Base-by-base conservation (phyloP, 805 yeast species). In the Torulaspora delbrueckii region DNA sequence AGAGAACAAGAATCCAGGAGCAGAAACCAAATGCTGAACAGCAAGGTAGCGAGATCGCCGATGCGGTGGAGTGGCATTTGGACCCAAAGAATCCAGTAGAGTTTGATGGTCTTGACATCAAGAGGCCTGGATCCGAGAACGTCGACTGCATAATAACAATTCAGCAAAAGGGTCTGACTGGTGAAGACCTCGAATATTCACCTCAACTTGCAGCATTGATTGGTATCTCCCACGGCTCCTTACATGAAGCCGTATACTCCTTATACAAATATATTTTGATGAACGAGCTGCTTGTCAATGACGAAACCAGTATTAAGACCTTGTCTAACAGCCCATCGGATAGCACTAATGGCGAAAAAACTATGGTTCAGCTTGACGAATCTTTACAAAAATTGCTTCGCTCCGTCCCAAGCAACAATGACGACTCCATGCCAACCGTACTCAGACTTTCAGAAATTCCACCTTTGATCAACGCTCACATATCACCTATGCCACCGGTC, bases 101-200 rank as follows among this genome's bases (percentile, higher is more conserved):
- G 43, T 91, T 91, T 62, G 98, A 93, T 65, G 97, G 95, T 1
- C 68, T 93, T 46, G 97, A 90, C 60, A 78, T 93, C 45, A 84
- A 84, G 58, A 79, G 99, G 57, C 70, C 76, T 13, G 98, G 98
- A 2, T 68, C 72, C 19, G 75, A 73, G 47, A 81, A 81, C 46
- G 69, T 90, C 40, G 73, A 77, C 37, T 79, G 86, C 40, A 79
- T 79, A 45, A 81, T 93, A 45, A 85, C 88, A 4, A 75, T 93
- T 45, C 90, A 90, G 68, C 82, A 88, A 43, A 86, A 85, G 59
- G 86, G 84, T 57, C 78, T 75, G 49, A 86, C 96, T 5, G 76
- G 81, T 34, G 77, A 76, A 54, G 75, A 83, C 45, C 77, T 76
- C 24, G 62, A 62, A 57, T 74, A 88, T 35, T 76, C 85, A 14